phyloP scores from a whole-genome alignment of 129 eudicot species.

The Daucus carota region DH1_v3.0 NC_030388.2:31246001-31246500 shows the following conservation, averaged over 20 bases:
- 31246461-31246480: too few species aligned
- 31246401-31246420: not conserved
- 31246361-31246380: not conserved
- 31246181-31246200: not conserved
- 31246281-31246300: not conserved
- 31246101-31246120: slow-evolving; percentile 24
- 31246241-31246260: not conserved
- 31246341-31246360: not conserved
- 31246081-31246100: slow-evolving; percentile 25
- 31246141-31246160: not conserved
- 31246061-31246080: not conserved
- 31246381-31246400: not conserved
- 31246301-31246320: not conserved
- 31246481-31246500: too few species aligned
- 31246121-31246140: slow-evolving; percentile 12
- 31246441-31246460: not conserved
- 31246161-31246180: slow-evolving; percentile 11
- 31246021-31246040: not conserved
- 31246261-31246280: not conserved
- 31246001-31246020: slow-evolving; percentile 13
- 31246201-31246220: not conserved
- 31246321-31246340: not conserved
- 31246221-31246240: not conserved
- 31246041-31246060: not conserved
- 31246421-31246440: not conserved